Conservation (phyloP, 441 rosid species). For the Mallotus repandus region DNA sequence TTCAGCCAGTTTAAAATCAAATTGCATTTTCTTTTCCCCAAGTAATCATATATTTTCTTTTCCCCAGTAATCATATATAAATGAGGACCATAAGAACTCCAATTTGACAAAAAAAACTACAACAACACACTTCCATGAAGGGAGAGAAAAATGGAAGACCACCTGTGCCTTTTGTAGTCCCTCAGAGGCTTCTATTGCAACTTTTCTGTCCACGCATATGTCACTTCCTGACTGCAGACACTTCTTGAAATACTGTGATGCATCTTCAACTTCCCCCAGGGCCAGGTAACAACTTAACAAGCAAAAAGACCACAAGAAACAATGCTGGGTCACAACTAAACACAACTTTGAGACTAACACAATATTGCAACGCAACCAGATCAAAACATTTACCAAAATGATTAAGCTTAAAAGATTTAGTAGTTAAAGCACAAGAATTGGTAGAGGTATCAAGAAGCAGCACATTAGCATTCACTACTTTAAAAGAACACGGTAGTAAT, state of each 20-base stretch:
- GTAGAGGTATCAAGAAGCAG: not conserved
- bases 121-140: not conserved
- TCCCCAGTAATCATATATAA: not conserved
- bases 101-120: not conserved
- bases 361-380: constrained; percentile 3
- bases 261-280: constrained; percentile 91
- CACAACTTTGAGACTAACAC: not conserved
- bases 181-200: constrained; percentile 88
- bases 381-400: not conserved
- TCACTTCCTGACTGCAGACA: constrained; percentile 80
- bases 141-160: constrained; percentile 14
- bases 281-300: constrained; percentile 76
- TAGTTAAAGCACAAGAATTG: not conserved
- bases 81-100: constrained; percentile 9
- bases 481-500: too few species aligned
- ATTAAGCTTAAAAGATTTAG: not conserved
- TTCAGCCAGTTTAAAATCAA: not conserved
- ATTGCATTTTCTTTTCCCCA: not conserved
- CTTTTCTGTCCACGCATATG: constrained; percentile 70
- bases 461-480: not conserved
- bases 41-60: not conserved
- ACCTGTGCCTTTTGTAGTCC: constrained; percentile 94
- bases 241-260: constrained; percentile 63
- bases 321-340: constrained; percentile 1
- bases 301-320: constrained; percentile 3